phyloP scores from a whole-genome alignment of 2,329 filamentous ascomycete species.

The Ceratocystis ficicola region DNA sequence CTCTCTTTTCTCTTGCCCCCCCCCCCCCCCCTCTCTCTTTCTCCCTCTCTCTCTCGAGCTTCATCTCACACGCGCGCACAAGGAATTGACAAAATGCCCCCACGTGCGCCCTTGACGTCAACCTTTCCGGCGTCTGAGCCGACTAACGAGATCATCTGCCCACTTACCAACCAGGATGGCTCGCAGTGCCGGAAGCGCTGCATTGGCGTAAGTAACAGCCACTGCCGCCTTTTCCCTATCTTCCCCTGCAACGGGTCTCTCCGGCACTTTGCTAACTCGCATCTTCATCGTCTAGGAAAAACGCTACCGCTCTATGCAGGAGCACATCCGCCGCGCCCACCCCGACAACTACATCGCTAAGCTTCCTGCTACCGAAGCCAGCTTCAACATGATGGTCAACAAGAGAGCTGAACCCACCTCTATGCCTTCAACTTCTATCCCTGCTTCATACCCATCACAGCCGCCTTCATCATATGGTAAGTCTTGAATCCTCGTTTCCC shows the following conservation, averaged over 20 bases:
- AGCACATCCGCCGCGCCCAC: constrained; percentile 95
- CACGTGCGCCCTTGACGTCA: constrained; percentile 71
- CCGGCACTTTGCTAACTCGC: constrained; percentile 5
- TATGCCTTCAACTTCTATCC: constrained; percentile 31
- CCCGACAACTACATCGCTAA: constrained; percentile 96
- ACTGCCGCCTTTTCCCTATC: not conserved
- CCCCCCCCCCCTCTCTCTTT: no score
- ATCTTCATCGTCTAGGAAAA: constrained; percentile 54
- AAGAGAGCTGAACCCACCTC: constrained; percentile 36
- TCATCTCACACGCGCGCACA: not conserved
- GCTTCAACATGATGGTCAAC: constrained; percentile 92
- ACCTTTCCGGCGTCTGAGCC: constrained; percentile 86
- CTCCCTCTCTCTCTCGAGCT: not conserved
- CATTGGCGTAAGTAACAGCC: constrained; percentile 68
- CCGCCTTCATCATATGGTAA: constrained; percentile 14
- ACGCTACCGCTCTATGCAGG: constrained; percentile 96
- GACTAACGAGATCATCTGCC: constrained; percentile 94
- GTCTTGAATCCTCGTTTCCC: constrained; percentile 22
- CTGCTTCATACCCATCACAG: constrained; percentile 16
- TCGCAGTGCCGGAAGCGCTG: constrained; percentile 96
- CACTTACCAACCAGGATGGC: constrained; percentile 88
- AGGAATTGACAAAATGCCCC: constrained; percentile 57
- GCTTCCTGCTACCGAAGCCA: constrained; percentile 94
- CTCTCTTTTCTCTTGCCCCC: no score
- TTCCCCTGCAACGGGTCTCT: not conserved